phyloP scores from a whole-genome alignment of 2,329 filamentous ascomycete species.

The Colletotrichum gigasporum region DNA sequence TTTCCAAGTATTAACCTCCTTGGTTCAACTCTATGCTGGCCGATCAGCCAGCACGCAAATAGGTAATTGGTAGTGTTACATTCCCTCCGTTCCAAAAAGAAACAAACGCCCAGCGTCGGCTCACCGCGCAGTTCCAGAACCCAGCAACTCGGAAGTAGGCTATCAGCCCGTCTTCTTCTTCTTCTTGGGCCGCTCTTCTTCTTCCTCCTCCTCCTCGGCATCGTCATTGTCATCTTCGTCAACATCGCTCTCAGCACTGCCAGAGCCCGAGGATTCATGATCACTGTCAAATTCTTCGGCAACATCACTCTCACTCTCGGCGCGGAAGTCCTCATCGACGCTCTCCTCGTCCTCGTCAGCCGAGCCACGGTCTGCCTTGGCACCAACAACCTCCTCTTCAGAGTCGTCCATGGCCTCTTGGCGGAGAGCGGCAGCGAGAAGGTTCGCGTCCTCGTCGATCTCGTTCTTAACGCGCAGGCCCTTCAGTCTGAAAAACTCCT shows the following conservation, averaged over 20 bases:
- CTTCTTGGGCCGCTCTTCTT: slow-evolving; percentile 59
- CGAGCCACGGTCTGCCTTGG: slow-evolving; percentile 81
- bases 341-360: slow-evolving; percentile 97
- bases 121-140: neutral
- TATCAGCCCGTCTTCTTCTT: slow-evolving; percentile 51
- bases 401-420: slow-evolving; percentile 86
- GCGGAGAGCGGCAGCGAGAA: slow-evolving; percentile 82
- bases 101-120: slow-evolving; percentile 13
- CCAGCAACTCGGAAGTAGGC: neutral
- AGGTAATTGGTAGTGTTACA: slow-evolving; percentile 22
- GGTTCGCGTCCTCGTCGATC: slow-evolving; percentile 90
- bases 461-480: slow-evolving; percentile 97
- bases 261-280: slow-evolving; percentile 85
- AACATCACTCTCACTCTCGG: slow-evolving; percentile 92
- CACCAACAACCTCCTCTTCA: slow-evolving; percentile 80
- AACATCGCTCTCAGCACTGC: slow-evolving; percentile 67
- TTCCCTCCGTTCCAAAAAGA: slow-evolving; percentile 1
- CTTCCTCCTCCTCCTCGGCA: slow-evolving; percentile 51
- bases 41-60: neutral
- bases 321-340: slow-evolving; percentile 94
- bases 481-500: slow-evolving; percentile 97
- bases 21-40: neutral
- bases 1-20: slow-evolving; percentile 19
- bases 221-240: slow-evolving; percentile 59
- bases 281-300: slow-evolving; percentile 95